A percentile compares a stretch with the other conserved stretches of the same genome.
Evolutionary conservation across 345 rosid species (phyloP).

Genomic region (Nasturtium officinale): DNA sequence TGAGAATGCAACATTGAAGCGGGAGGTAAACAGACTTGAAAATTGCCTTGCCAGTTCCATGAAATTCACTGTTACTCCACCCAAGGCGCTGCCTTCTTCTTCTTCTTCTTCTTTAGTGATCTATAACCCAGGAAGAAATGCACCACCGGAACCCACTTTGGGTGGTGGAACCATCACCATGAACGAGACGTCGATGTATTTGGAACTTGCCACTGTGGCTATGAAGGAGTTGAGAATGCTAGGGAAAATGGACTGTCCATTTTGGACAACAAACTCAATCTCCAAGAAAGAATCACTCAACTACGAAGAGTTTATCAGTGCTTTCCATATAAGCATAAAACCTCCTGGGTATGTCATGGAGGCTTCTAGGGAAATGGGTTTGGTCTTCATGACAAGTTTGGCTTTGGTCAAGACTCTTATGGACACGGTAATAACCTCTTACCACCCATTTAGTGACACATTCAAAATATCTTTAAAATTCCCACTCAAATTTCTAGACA

Average conservation of each 20-base stretch:
- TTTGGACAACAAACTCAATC: constrained; percentile 51
- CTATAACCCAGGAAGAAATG: neutral
- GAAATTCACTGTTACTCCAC: constrained; percentile 45
- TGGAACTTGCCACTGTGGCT: constrained; percentile 53
- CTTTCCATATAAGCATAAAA: constrained; percentile 42
- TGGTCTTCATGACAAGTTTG: constrained; percentile 46
- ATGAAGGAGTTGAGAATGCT: constrained; percentile 59
- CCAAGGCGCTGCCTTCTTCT: constrained; percentile 22
- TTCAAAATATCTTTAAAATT: neutral
- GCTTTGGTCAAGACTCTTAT: constrained; percentile 60
- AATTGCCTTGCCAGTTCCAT: constrained; percentile 41
- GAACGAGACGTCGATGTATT: neutral
- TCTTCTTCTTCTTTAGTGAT: neutral
- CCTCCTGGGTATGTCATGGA: constrained; percentile 47
- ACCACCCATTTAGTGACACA: neutral
- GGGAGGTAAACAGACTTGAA: constrained; percentile 42
- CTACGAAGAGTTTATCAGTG: constrained; percentile 52
- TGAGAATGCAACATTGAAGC: constrained; percentile 56
- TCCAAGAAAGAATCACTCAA: constrained; percentile 51
- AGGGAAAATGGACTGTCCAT: constrained; percentile 47
- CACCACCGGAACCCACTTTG: constrained; percentile 24
- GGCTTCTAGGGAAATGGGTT: constrained; percentile 56
- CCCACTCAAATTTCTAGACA: too few relatives aligned
- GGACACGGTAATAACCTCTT: constrained; percentile 53
- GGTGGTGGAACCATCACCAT: constrained; percentile 20